phyloP scores from a whole-genome alignment of 495 filamentous ascomycete genomes.

The Cairneyella variabilis region DNA sequence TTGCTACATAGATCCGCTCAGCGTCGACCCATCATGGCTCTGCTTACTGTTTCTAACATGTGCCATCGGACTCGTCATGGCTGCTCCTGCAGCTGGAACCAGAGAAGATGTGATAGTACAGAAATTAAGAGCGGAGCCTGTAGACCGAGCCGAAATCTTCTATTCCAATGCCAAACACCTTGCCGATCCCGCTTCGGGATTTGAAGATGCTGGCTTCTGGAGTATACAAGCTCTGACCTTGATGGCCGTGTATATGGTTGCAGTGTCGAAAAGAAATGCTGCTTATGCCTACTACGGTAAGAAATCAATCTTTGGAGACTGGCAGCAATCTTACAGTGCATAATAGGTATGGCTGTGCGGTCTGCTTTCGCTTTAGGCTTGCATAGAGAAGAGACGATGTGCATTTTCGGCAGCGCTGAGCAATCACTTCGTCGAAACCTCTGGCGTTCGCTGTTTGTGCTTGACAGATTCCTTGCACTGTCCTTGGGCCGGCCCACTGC shows the following conservation, averaged over 20 bases:
- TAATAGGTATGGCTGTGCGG: slow-evolving; percentile 57
- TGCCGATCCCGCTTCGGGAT: slow-evolving; percentile 48
- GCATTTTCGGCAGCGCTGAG: slow-evolving; percentile 42
- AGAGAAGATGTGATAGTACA: slow-evolving; percentile 45
- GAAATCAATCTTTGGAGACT: slow-evolving; percentile 9
- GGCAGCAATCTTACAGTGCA: slow-evolving; percentile 12
- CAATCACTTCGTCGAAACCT: slow-evolving; percentile 47
- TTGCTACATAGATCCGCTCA: slow-evolving; percentile 50
- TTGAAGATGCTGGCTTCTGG: slow-evolving; percentile 62
- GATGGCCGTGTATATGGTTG: slow-evolving; percentile 58
- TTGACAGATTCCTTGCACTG: slow-evolving; percentile 57
- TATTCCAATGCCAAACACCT: slow-evolving; percentile 54
- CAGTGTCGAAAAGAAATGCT: slow-evolving; percentile 52
- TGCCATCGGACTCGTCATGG: slow-evolving; percentile 54
- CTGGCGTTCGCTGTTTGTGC: slow-evolving; percentile 58
- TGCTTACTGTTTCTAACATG: slow-evolving; percentile 46
- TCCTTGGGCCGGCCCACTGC: slow-evolving; percentile 56
- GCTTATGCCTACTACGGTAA: slow-evolving; percentile 57
- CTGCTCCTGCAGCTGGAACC: slow-evolving; percentile 46
- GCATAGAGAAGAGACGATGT: slow-evolving; percentile 58
- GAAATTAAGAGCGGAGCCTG: slow-evolving; percentile 36
- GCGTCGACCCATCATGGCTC: slow-evolving; percentile 42
- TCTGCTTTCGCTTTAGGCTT: slow-evolving; percentile 57
- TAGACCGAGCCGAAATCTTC: slow-evolving; percentile 49
- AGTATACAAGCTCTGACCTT: slow-evolving; percentile 57